These are phyloP conservation scores for Cryptococcus floricola DNA, from an alignment of 1,284 basidiomycete genomes.

Conservation along the genomic window DNA sequence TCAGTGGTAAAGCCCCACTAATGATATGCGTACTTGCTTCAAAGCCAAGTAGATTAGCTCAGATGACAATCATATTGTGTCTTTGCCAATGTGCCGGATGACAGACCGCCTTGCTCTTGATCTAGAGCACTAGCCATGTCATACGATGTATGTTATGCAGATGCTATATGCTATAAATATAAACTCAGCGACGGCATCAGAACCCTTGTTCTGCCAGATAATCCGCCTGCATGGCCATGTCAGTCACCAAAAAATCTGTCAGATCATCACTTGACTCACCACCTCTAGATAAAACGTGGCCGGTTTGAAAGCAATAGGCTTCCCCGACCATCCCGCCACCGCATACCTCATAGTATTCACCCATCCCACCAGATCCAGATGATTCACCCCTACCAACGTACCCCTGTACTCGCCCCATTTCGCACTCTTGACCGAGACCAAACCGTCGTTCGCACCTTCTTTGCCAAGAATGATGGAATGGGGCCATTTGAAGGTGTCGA, in stretches of 20 bases:
- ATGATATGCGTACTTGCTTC: too few relatives aligned
- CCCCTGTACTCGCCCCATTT: slow-evolving; percentile 74
- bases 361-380: slow-evolving; percentile 72
- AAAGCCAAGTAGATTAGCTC: too few relatives aligned
- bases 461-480: slow-evolving; percentile 79
- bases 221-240: slow-evolving; percentile 33
- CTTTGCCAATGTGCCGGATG: too few relatives aligned
- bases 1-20: too few relatives aligned
- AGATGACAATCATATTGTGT: too few relatives aligned
- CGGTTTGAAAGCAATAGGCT: slow-evolving; percentile 79
- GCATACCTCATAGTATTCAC: slow-evolving; percentile 62
- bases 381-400: slow-evolving; percentile 83
- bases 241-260: neutral
- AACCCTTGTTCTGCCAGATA: slow-evolving; percentile 46
- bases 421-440: slow-evolving; percentile 85
- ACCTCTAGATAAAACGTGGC: slow-evolving; percentile 83
- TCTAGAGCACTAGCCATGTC: too few relatives aligned
- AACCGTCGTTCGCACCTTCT: slow-evolving; percentile 90
- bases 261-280: slow-evolving; percentile 40
- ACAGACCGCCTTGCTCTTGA: too few relatives aligned
- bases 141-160: too few relatives aligned
- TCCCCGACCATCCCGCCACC: slow-evolving; percentile 81
- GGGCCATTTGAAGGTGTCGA: slow-evolving; percentile 82
- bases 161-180: too few relatives aligned
- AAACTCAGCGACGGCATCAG: slow-evolving; percentile 6